Base-by-base conservation (phyloP, 177 flowering plant species). In the Vitis hybrid region DNA sequence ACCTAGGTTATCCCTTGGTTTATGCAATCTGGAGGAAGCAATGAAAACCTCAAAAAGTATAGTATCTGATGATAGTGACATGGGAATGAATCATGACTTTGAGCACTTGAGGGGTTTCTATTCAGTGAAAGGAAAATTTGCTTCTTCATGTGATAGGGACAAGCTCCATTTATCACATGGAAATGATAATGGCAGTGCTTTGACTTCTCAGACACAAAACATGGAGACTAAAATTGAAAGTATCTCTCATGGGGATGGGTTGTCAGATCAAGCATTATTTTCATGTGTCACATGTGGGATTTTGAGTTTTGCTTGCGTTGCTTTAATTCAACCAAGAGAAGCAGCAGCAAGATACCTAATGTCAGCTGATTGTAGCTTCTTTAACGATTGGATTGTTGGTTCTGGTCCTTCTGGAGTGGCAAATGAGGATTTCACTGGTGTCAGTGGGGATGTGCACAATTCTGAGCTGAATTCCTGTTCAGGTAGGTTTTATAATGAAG, bases 281-380 rank as follows among this genome's bases (percentile, higher is more conserved):
- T 90, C 97, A 35, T 96, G 99, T 78, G 97, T 90, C 69, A 90
- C 91, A 4, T 96, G 99, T 82, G 99, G 99, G 73, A 86, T 92
- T 66, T 79, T 90, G 82, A 82, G 86, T 80, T 93, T 84, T 83
- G 83, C 93, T 60, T 96, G 97, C 77, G 86, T 82, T 62, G 98
- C 97, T 64, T 77, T 96, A 13, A 72, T 96, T 78, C 91, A 88
- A 76, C 97, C 99, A 1, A 85, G 66, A 69, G 97, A 90, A 76
- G 82, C 80, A 61, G 87, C 98, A 61, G 82, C 91, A 14, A 77
- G 74, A 60, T 82, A 87, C 75, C 83, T 93, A 51, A 86, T 85
- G 87, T 86, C 97, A 67, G 81, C 88, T 62, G 93, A 91, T 75
- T 86, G 90, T 79, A 82, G 82, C 82, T 79, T 78, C 70, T 81